phyloP scores from a whole-genome alignment of 2,329 filamentous ascomycete genomes.

The Bimuria novae-zelandiae region DNA sequence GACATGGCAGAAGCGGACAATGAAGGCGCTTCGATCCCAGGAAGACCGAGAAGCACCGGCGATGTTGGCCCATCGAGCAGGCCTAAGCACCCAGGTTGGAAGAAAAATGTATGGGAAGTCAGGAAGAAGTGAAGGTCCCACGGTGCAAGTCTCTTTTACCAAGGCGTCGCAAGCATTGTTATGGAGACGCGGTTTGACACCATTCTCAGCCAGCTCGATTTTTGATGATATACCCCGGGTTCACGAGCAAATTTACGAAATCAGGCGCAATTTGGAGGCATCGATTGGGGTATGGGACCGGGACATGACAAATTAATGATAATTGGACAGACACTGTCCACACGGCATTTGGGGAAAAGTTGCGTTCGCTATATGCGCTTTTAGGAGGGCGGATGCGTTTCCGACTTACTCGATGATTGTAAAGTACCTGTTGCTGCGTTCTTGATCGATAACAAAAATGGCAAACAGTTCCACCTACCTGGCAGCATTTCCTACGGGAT shows the following conservation, averaged over 20 bases:
- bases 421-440: not conserved
- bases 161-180: not conserved
- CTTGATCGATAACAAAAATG: not conserved
- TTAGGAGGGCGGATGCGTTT: not conserved
- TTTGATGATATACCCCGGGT: not conserved
- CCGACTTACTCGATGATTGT: not conserved
- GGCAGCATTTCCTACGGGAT: no score
- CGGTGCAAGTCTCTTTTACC: not conserved
- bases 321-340: not conserved
- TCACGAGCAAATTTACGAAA: not conserved
- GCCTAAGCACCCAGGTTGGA: constrained; percentile 23
- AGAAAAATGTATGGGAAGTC: constrained; percentile 39
- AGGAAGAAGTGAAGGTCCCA: constrained; percentile 21
- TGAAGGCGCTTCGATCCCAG: constrained; percentile 1
- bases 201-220: no score
- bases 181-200: not conserved
- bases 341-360: not conserved
- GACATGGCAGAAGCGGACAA: constrained; percentile 12
- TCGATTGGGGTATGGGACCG: not conserved
- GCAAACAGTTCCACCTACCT: no score
- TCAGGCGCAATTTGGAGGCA: not conserved
- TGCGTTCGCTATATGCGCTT: not conserved
- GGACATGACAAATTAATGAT: not conserved
- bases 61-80: not conserved
- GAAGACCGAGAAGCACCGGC: not conserved